Base-by-base conservation (phyloP, 2,329 filamentous ascomycete genomes). In the Hymenotorrendiella dingleyae region DNA sequence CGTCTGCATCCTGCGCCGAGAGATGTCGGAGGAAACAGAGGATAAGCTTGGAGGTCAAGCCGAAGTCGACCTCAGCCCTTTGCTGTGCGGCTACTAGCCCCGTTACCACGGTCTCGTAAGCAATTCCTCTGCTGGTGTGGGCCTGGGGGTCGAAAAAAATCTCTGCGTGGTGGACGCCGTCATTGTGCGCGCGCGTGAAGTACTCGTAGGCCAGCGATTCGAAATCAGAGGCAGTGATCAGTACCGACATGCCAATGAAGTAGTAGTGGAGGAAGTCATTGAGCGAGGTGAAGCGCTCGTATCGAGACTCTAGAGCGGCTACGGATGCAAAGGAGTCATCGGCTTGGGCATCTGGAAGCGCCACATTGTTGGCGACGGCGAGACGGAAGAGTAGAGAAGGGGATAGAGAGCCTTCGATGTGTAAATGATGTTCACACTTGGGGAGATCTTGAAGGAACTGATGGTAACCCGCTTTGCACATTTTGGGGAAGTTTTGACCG, bases 131-230 rank as follows among this genome's bases (percentile, higher is more conserved):
- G 10, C 64, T 66, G 4, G 78, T 73, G 62, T 90, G 86, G 1
- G 82, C 83, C 62, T 90, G 84, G 2, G 85, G 84, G 60, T 90
- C 86, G 65, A 90, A 89, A 67, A 88, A 90, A 50, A 88, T 73
- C 62, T 90, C 85, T 11, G 82, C 82, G 57, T 90, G 84, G 36
- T 76, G 71, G 2, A 89, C 79, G 27, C 78, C 77, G 48, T 87
- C 78, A 2, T 65, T 64, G 23, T 77, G 70, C 2, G 82, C 84
- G 45, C 73, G 76, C 23, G 69, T 57, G 61, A 89, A 84, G 65
- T 90, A 90, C 48, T 76, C 74, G 68, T 78, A 84, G 4, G 82
- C 83, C 9, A 91, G 71, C 40, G 74, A 75, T 59, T 85, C 81
- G 55, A 86, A 90, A 64, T 90, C 86, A n/a, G 68, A 64, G 14